Conservation (phyloP, 805 yeast genomes). For the Kodamaea kaohsiungensis region DNA sequence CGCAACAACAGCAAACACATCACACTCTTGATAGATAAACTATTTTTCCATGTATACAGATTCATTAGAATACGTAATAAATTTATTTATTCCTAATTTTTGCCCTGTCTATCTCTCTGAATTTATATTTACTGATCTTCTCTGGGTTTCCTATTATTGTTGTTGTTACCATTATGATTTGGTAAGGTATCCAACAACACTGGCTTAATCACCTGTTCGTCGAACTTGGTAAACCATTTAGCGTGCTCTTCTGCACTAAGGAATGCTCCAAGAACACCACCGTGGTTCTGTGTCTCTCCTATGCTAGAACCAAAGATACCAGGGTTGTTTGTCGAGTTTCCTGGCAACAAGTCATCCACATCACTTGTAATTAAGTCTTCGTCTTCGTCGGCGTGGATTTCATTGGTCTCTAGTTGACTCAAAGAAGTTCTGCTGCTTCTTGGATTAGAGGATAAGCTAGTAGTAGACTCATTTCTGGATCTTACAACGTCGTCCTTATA, state of each 20-base stretch:
- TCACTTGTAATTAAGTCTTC: conserved; percentile 33
- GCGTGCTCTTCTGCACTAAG: conserved; percentile 69
- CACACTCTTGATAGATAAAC: neutral
- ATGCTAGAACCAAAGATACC: conserved; percentile 2
- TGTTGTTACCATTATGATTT: conserved; percentile 3
- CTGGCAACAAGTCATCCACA: conserved; percentile 37
- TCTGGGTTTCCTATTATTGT: conserved; percentile 3
- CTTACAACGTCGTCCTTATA: conserved; percentile 24
- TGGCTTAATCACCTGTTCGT: conserved; percentile 91
- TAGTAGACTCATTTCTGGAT: conserved; percentile 32
- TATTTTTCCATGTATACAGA: neutral
- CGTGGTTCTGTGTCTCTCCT: conserved; percentile 8
- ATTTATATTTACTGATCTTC: conserved; percentile 3
- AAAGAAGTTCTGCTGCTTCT: conserved; percentile 9
- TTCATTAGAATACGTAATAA: neutral
- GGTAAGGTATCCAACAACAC: conserved; percentile 65
- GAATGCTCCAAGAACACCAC: conserved; percentile 42
- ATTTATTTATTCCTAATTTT: neutral
- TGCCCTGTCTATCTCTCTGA: neutral
- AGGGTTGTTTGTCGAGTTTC: neutral
- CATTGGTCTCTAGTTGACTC: conserved; percentile 8
- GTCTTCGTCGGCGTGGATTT: conserved; percentile 18
- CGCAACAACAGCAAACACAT: conserved; percentile 40
- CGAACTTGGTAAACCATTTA: conserved; percentile 91
- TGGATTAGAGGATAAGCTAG: conserved; percentile 22